Evolutionary conservation across 495 filamentous ascomycete species (phyloP), one percentile per base, ranked within the genome.

Genomic region (Echria macrotheca): DNA sequence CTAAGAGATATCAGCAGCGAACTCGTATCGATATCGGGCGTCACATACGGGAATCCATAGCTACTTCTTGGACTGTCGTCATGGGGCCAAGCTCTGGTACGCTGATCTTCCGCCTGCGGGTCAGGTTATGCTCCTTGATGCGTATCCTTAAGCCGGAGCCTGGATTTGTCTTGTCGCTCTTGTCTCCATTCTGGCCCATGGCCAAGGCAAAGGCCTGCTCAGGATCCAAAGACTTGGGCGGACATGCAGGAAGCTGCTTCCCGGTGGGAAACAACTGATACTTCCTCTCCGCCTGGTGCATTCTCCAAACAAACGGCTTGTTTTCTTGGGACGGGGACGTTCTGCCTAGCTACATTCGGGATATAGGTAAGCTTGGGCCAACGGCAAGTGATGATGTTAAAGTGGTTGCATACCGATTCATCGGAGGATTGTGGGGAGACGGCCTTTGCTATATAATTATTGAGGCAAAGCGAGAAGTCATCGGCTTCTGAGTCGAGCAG

Each of bases 11-110:
- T 64, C 35, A 68, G 60, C 39, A 7, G 51, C 33, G 18, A 35
- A 22, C n/a, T 14, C 11, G 23, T 35, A 7, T 19, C 7, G 24
- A 14, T 17, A 23, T 25, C 26, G 28, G n/a, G 29, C 5, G 15
- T 10, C 2, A 75, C 84, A 72, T 77, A 89, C 85, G 85, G 59
- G 85, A 87, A 65, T 89, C 85, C 73, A 87, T 79, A 33, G 76
- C 65, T 38, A 73, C 62, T 56, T 86, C 84, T 50, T 83, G 81
- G 10, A 84, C 80, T 2, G 81, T 84, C 4, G 80, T 80, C 80
- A 84, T 82, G 32, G 78, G 75, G 3, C 78, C 82, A 19, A 85
- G 59, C 43, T 85, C 84, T 9, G 81, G 74, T 5, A 81, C 75
- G 59, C 76, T 83, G 54, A 78, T 68, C 55, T 86, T 86, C 58